A percentile compares a stretch with the other conserved stretches of the same genome.
phyloP scores from a whole-genome alignment of 495 filamentous ascomycete genomes.

The Xylaria castorea region DNA sequence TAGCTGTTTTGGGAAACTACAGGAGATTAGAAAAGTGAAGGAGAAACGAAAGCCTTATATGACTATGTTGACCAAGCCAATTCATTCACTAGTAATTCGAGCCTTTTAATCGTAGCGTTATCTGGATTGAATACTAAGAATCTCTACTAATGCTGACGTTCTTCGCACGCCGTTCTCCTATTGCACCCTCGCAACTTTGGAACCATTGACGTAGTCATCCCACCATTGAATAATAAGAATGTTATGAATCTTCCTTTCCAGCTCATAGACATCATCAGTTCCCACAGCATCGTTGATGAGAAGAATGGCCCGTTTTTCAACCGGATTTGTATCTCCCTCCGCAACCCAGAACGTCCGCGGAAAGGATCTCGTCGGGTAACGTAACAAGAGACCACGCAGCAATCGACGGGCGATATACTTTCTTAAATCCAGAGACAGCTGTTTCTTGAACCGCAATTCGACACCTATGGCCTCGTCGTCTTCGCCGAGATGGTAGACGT shows the following conservation, averaged over 20 bases:
- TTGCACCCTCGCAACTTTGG: background rate
- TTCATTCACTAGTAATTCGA: background rate
- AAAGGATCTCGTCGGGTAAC: background rate
- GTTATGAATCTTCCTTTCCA: background rate
- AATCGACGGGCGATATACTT: background rate
- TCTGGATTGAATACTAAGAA: background rate
- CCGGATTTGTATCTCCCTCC: background rate
- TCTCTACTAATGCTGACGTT: background rate
- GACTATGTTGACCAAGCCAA: no score
- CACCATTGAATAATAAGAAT: background rate
- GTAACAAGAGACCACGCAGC: background rate
- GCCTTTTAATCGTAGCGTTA: background rate
- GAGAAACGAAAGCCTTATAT: no score
- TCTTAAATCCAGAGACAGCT: background rate
- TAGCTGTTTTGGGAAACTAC: no score
- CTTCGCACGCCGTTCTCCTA: background rate
- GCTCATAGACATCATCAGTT: background rate
- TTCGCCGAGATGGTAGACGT: background rate
- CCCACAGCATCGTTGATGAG: background rate
- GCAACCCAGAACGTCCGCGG: slow-evolving; percentile 1
- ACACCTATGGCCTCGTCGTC: background rate
- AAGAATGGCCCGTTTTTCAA: background rate
- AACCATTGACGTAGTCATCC: background rate
- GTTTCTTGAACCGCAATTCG: background rate
- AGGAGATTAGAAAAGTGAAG: no score